phyloP scores from a whole-genome alignment of 345 rosid species.

The Populus alba region DNA sequence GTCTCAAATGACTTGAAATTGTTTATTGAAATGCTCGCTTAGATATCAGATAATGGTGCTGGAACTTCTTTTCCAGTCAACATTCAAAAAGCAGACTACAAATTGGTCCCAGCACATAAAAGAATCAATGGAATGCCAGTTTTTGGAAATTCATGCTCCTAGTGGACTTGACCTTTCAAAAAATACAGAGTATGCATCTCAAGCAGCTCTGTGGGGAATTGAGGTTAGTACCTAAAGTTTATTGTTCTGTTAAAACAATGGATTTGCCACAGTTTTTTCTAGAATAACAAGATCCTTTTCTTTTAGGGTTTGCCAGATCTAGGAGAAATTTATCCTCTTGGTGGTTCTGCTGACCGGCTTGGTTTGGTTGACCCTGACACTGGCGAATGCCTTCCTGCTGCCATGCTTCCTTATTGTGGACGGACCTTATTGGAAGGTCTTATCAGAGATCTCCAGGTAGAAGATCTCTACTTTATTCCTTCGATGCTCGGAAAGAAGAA shows the following conservation, averaged over 20 bases:
- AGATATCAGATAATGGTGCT: conserved; percentile 84
- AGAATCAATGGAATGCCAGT: conserved; percentile 53
- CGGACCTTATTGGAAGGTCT: conserved; percentile 89
- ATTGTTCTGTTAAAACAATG: conserved; percentile 3
- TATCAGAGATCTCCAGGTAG: conserved; percentile 91
- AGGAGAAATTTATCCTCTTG: conserved; percentile 92
- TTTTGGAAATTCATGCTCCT: conserved; percentile 73
- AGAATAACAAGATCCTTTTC: conserved; percentile 49
- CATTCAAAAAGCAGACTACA: conserved; percentile 37
- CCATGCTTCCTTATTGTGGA: conserved; percentile 95
- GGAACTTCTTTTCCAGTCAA: conserved; percentile 70
- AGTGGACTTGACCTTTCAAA: conserved; percentile 68
- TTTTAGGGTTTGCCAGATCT: conserved; percentile 85
- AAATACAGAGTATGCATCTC: conserved; percentile 67
- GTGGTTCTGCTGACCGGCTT: conserved; percentile 89
- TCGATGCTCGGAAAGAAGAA: conserved; percentile 8
- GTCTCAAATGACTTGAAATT: neutral
- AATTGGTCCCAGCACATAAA: conserved; percentile 37
- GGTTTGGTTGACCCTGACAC: conserved; percentile 81
- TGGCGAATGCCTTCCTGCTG: conserved; percentile 94
- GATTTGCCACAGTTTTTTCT: conserved; percentile 16
- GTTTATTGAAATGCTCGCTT: conserved; percentile 23
- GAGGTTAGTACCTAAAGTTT: conserved; percentile 49
- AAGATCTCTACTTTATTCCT: conserved; percentile 11
- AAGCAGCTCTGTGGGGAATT: conserved; percentile 94